Evolutionary conservation across 2,329 filamentous ascomycete genomes (phyloP).

Genomic region (Orbilia blumenaviensis): DNA sequence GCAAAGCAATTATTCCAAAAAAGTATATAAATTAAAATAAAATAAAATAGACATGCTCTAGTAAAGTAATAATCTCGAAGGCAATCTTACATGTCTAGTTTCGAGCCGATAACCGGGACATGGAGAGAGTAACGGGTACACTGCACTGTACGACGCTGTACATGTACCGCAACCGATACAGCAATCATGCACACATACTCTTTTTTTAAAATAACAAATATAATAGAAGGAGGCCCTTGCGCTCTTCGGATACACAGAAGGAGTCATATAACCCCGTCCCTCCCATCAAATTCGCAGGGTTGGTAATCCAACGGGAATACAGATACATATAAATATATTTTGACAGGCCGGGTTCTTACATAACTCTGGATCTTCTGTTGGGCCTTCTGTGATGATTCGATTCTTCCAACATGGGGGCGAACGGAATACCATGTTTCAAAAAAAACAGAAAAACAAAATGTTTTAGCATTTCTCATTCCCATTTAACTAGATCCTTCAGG

Average conservation of each 20-base stretch:
- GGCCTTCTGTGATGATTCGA: background rate
- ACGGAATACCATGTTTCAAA: too few relatives aligned
- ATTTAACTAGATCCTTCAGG: too few relatives aligned
- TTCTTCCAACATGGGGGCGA: background rate
- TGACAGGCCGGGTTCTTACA: constrained; percentile 7
- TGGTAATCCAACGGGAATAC: background rate
- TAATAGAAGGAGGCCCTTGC: constrained; percentile 2
- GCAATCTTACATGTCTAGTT: background rate
- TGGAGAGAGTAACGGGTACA: background rate
- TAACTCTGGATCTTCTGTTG: background rate
- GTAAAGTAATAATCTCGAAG: too few relatives aligned
- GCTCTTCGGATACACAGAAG: background rate
- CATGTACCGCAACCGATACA: constrained; percentile 5
- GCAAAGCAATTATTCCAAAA: too few relatives aligned
- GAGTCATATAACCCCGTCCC: too few relatives aligned
- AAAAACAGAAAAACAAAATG: too few relatives aligned
- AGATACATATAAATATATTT: background rate
- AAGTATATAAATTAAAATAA: background rate
- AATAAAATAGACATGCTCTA: too few relatives aligned
- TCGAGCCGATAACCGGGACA: constrained; percentile 46
- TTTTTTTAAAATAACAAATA: constrained; percentile 15
- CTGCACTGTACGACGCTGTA: constrained; percentile 16
- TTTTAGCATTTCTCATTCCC: too few relatives aligned
- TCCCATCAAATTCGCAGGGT: background rate
- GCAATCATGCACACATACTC: constrained; percentile 25